Evolutionary conservation across 2,329 filamentous ascomycete species (phyloP).

Genomic region (Amauroascus verrucosus): DNA sequence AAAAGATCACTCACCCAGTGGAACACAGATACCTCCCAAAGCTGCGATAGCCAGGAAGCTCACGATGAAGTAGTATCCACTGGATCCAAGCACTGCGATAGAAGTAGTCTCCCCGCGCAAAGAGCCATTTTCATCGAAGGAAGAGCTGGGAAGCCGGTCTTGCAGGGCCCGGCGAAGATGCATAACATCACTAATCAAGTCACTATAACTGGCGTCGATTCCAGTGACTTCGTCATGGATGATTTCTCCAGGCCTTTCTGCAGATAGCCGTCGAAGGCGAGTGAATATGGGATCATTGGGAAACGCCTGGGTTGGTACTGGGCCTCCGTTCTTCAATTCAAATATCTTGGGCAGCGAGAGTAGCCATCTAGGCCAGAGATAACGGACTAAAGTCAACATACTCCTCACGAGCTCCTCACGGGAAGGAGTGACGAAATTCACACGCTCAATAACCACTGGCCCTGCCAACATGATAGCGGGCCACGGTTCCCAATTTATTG

Average conservation of each 20-base stretch:
- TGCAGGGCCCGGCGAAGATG: constrained; percentile 32
- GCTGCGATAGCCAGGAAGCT: constrained; percentile 39
- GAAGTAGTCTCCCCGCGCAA: constrained; percentile 22
- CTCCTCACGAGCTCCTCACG: neutral
- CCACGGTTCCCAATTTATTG: too few relatives aligned
- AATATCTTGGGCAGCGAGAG: neutral
- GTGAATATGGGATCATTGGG: constrained; percentile 14
- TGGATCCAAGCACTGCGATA: constrained; percentile 36
- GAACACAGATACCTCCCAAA: constrained; percentile 40
- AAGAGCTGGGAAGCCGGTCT: constrained; percentile 21
- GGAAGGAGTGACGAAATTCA: too few relatives aligned
- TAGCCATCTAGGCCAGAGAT: neutral
- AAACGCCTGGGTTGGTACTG: constrained; percentile 2
- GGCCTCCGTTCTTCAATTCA: neutral
- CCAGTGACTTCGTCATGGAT: constrained; percentile 10
- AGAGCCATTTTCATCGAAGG: constrained; percentile 30
- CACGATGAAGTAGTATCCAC: constrained; percentile 41
- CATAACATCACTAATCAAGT: constrained; percentile 39
- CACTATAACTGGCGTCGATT: constrained; percentile 27
- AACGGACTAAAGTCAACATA: neutral
- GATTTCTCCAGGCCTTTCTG: neutral
- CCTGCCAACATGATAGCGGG: too few relatives aligned
- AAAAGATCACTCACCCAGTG: constrained; percentile 22
- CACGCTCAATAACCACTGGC: too few relatives aligned
- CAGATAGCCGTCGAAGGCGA: neutral